phyloP scores from a whole-genome alignment of 2,329 filamentous ascomycete genomes.

The Colletotrichum sp. region DNA sequence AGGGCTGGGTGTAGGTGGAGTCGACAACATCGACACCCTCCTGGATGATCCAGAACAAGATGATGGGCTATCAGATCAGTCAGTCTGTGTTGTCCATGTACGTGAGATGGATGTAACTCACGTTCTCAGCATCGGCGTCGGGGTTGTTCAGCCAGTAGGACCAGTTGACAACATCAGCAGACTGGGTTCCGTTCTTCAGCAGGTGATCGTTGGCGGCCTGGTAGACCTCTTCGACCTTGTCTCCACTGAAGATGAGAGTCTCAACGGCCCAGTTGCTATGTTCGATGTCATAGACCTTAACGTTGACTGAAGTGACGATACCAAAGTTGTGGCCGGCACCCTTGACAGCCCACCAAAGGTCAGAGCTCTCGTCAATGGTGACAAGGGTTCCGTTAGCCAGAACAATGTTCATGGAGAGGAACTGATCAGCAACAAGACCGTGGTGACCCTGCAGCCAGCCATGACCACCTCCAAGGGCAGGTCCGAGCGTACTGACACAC shows the following conservation, averaged over 20 bases:
- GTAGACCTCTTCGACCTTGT: constrained; percentile 55
- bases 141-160: constrained; percentile 50
- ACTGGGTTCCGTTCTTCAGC: constrained; percentile 46
- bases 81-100: not conserved
- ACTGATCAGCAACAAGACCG: constrained; percentile 58
- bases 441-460: constrained; percentile 58
- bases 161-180: constrained; percentile 53
- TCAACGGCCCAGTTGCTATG: constrained; percentile 45
- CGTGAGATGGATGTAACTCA: constrained; percentile 23
- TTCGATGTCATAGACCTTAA: constrained; percentile 52
- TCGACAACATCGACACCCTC: constrained; percentile 47
- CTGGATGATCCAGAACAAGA: constrained; percentile 46
- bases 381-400: constrained; percentile 50
- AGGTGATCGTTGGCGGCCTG: constrained; percentile 49
- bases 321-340: constrained; percentile 67
- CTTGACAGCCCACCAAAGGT: constrained; percentile 63
- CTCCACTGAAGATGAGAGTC: constrained; percentile 49
- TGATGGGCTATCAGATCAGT: constrained; percentile 34
- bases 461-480: constrained; percentile 62
- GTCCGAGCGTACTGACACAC: constrained; percentile 53
- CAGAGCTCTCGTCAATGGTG: constrained; percentile 44
- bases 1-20: constrained; percentile 43
- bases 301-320: constrained; percentile 55
- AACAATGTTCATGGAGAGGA: constrained; percentile 55
- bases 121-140: constrained; percentile 43